Conservation (phyloP, 1,284 basidiomycete species). For the Apiotrichum gamsii region DNA sequence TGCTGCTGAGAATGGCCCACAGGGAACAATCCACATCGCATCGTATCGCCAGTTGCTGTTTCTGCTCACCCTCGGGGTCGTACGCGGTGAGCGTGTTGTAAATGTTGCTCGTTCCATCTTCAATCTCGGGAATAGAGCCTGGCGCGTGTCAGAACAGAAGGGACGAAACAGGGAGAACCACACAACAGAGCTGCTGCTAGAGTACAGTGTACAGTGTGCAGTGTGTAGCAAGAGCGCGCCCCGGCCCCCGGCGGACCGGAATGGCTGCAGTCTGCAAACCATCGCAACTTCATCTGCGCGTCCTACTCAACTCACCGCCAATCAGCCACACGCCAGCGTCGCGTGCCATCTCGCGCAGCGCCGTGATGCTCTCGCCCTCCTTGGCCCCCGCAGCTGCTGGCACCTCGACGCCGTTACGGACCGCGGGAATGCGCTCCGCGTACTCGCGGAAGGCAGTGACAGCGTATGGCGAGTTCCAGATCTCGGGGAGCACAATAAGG, state of each 20-base stretch:
- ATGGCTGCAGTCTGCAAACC: no score
- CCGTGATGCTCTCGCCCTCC: constrained; percentile 64
- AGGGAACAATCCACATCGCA: no score
- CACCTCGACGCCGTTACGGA: constrained; percentile 36
- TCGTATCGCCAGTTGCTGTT: no score
- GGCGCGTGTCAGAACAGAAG: background rate
- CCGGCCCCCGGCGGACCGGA: no score
- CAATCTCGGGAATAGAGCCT: constrained; percentile 87
- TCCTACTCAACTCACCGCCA: constrained; percentile 67
- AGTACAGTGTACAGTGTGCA: no score
- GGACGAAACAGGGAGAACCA: background rate
- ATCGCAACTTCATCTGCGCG: no score
- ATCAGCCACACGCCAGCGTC: constrained; percentile 80
- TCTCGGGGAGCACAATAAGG: constrained; percentile 87
- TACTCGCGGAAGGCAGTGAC: constrained; percentile 75
- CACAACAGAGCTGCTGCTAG: background rate
- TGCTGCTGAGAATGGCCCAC: no score
- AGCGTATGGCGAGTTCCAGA: constrained; percentile 97
- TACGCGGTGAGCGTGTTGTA: constrained; percentile 93
- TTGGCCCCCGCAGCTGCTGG: constrained; percentile 23
- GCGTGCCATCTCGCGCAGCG: constrained; percentile 76
- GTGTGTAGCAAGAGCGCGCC: no score
- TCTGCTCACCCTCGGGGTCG: constrained; percentile 65
- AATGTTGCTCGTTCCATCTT: constrained; percentile 58
- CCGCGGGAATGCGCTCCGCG: constrained; percentile 63